Conservation (phyloP, 2,329 filamentous ascomycete species). For the Colletotrichum ledebouriae region DNA sequence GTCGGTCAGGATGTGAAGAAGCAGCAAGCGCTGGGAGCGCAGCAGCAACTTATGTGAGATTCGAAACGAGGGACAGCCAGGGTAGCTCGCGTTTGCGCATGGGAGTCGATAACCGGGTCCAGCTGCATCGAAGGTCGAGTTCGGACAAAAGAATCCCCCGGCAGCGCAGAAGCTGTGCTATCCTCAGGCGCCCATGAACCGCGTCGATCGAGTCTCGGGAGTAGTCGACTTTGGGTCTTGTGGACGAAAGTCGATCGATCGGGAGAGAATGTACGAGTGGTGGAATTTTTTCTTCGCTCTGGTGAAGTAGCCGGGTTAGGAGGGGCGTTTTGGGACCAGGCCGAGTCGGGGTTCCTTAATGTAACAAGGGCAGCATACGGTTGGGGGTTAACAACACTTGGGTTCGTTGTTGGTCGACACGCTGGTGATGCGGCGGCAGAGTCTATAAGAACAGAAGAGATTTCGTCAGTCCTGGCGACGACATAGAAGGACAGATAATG, state of each 20-base stretch:
- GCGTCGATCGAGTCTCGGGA: slow-evolving; percentile 16
- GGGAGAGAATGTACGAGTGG: slow-evolving; percentile 1
- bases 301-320: slow-evolving; percentile 27
- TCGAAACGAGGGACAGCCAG: slow-evolving; percentile 50
- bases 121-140: slow-evolving; percentile 41
- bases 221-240: slow-evolving; percentile 22
- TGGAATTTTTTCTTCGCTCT: slow-evolving; percentile 26
- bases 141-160: slow-evolving; percentile 32
- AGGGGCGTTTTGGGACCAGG: slow-evolving; percentile 17
- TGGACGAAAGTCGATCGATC: background rate
- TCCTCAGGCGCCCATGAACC: slow-evolving; percentile 38
- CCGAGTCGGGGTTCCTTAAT: slow-evolving; percentile 19
- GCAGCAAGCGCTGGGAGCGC: slow-evolving; percentile 34
- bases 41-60: slow-evolving; percentile 49
- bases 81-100: slow-evolving; percentile 57
- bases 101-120: slow-evolving; percentile 46
- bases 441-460: slow-evolving; percentile 31
- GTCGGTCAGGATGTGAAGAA: slow-evolving; percentile 39
- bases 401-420: slow-evolving; percentile 20
- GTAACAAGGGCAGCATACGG: slow-evolving; percentile 25
- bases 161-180: slow-evolving; percentile 33
- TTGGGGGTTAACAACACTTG: slow-evolving; percentile 13
- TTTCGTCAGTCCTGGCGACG: slow-evolving; percentile 30
- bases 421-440: slow-evolving; percentile 34
- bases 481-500: slow-evolving; percentile 4